Conservation (phyloP, 805 yeast species). For the Jamesozyma spencerorum region DNA sequence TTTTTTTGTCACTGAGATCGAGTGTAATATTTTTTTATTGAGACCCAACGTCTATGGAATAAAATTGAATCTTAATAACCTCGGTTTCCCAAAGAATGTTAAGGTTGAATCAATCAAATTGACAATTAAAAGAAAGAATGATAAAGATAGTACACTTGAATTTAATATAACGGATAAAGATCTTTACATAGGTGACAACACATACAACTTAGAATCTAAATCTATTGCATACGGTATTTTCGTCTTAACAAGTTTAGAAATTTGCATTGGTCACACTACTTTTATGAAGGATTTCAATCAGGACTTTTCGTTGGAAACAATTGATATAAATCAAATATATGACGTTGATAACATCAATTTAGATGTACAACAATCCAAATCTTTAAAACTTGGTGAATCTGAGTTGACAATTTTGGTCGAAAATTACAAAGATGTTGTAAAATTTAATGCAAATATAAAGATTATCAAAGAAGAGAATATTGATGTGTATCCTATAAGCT, state of each 20-base stretch:
- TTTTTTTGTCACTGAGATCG: conserved; percentile 13
- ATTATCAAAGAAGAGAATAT: conserved; percentile 2
- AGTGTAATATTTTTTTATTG: conserved; percentile 3
- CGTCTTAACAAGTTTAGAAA: conserved; percentile 15
- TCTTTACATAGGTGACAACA: conserved; percentile 7
- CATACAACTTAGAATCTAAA: conserved; percentile 11
- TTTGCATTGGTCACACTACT: conserved; percentile 19
- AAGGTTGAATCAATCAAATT: conserved; percentile 14
- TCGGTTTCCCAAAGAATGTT: conserved; percentile 14
- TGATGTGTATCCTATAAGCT: conserved; percentile 1
- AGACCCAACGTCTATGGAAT: conserved; percentile 17
- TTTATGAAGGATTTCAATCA: conserved; percentile 20
- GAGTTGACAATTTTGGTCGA: conserved; percentile 9
- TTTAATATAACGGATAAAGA: conserved; percentile 9
- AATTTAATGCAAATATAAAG: conserved; percentile 1
- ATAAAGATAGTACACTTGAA: conserved; percentile 5
- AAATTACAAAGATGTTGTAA: conserved; percentile 8
- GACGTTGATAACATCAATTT: conserved; percentile 13
- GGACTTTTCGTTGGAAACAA: not conserved
- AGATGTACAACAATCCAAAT: conserved; percentile 11
- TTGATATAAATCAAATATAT: conserved; percentile 13
- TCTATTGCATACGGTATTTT: conserved; percentile 21
- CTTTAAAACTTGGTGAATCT: conserved; percentile 15
- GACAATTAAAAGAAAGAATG: conserved; percentile 6
- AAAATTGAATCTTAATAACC: conserved; percentile 11